Evolutionary conservation across 2,329 filamentous ascomycete species (phyloP).

Genomic region (Exophiala sideris): DNA sequence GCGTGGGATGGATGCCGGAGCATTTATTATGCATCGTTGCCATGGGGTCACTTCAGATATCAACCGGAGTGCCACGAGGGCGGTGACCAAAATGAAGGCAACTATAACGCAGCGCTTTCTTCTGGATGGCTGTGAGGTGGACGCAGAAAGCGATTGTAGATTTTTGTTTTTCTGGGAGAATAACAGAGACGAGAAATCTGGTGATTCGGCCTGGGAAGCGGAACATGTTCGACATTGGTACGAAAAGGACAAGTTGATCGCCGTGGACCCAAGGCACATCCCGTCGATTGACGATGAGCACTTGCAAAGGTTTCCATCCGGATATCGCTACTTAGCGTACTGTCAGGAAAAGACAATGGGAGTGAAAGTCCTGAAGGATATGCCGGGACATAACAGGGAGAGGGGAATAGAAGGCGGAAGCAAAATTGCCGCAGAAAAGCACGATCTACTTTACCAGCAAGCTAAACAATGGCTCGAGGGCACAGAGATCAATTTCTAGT

Average conservation of each 20-base stretch:
- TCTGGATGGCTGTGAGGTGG: conserved; percentile 27
- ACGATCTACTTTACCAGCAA: conserved; percentile 46
- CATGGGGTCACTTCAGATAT: conserved; percentile 49
- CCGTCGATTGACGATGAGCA: conserved; percentile 42
- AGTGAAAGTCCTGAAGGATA: conserved; percentile 42
- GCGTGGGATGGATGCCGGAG: conserved; percentile 49
- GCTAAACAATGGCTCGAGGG: conserved; percentile 47
- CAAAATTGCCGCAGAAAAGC: conserved; percentile 40
- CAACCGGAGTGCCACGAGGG: conserved; percentile 37
- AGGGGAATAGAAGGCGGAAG: conserved; percentile 10
- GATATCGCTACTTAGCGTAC: conserved; percentile 46
- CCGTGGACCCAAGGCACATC: conserved; percentile 42
- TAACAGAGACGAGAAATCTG: conserved; percentile 2
- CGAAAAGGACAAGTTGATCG: conserved; percentile 52
- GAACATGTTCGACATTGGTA: conserved; percentile 50
- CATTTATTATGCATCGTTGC: conserved; percentile 58
- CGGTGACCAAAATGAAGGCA: conserved; percentile 54
- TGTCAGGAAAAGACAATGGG: conserved; percentile 48
- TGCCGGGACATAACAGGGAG: conserved; percentile 35
- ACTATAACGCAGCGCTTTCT: conserved; percentile 53
- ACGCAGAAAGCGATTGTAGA: conserved; percentile 26
- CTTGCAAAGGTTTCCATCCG: conserved; percentile 41
- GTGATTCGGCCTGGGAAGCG: conserved; percentile 7
- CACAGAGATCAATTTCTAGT: conserved; percentile 2
- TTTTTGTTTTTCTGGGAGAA: conserved; percentile 27